Base-by-base conservation (phyloP, 495 filamentous ascomycete species). In the Penicillium diatomitis region DNA sequence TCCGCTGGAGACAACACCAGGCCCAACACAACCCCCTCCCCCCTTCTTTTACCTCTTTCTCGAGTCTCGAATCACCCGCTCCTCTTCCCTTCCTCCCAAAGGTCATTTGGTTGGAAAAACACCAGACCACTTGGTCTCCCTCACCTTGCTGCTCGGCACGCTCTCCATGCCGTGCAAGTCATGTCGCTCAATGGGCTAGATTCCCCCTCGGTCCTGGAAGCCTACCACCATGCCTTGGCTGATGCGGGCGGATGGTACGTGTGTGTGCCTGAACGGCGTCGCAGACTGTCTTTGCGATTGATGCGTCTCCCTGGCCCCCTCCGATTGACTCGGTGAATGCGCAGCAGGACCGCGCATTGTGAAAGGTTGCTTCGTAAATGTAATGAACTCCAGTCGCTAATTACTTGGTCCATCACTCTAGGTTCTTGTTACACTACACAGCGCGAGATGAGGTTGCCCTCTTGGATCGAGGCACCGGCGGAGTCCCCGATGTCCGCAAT, bases 101-200 rank as follows among this genome's bases (percentile, higher is more conserved):
- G 30, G n/a, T 52, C 54, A 41, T 30, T 38, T 40, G 34, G 42
- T 34, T 38, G 29, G 10, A 41, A 20, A 20, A 20, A 20, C 20
- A 20, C 20, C 20, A 20, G 20, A 20, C 20, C 20, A 20, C 20
- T 34, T 35, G 41, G 40, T 34, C 27, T 32, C 50, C 45, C 32
- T 29, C 31, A 36, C 32, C 30, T 20, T 20, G 20, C 34, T 55
- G 47, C 29, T 27, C 30, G 30, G 43, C 39, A 36, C 44, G 35
- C 50, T 45, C 60, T 51, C 62, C 65, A 75, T 75, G 71, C 66
- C 53, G 68, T 54, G 56, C 62, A 58, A 66, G 61, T 54, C 66
- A 98, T 98, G 92, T 97, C 92, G 76, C 77, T 98, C 70, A 96
- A 97, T 84, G 92, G 92, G 54, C 75, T 98, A 73, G 92, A 97